Evolutionary conservation across 805 yeast species (phyloP).

Genomic region (Metahyphopichia silvanorum): DNA sequence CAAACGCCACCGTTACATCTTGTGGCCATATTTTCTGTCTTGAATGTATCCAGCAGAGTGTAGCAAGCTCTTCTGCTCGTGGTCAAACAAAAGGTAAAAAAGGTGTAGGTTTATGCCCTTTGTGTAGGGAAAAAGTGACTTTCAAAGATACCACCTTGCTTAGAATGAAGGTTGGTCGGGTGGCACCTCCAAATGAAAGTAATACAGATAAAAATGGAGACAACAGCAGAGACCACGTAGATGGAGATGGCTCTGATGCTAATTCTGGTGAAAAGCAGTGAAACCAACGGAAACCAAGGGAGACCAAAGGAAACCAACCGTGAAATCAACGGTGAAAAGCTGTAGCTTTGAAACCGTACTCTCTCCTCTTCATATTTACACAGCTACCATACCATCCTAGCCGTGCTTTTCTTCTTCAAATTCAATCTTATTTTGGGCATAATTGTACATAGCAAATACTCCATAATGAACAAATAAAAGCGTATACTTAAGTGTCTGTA

Average conservation of each 20-base stretch:
- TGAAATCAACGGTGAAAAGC: too few species aligned
- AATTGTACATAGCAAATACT: too few species aligned
- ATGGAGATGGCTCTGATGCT: not conserved
- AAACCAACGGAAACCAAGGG: too few species aligned
- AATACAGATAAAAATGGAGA: not conserved
- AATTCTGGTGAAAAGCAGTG: too few species aligned
- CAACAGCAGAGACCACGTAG: not conserved
- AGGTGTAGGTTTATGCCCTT: constrained; percentile 43
- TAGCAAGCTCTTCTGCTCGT: constrained; percentile 38
- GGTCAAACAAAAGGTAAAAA: constrained; percentile 37
- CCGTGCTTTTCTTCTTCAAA: too few species aligned
- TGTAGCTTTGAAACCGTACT: too few species aligned
- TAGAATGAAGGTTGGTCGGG: constrained; percentile 14
- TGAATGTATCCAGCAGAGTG: constrained; percentile 39
- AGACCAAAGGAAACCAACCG: too few species aligned
- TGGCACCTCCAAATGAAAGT: not conserved
- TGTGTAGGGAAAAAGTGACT: constrained; percentile 36
- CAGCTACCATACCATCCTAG: too few species aligned
- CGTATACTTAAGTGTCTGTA: too few species aligned
- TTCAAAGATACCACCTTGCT: constrained; percentile 34
- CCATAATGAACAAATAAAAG: too few species aligned
- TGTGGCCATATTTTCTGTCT: constrained; percentile 45
- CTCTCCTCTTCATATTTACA: too few species aligned
- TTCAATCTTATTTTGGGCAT: too few species aligned
- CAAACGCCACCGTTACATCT: constrained; percentile 36